Evolutionary conservation across 176 grass and related monocot species (phyloP).

Genomic region (Eremochloa ophiuroides): DNA sequence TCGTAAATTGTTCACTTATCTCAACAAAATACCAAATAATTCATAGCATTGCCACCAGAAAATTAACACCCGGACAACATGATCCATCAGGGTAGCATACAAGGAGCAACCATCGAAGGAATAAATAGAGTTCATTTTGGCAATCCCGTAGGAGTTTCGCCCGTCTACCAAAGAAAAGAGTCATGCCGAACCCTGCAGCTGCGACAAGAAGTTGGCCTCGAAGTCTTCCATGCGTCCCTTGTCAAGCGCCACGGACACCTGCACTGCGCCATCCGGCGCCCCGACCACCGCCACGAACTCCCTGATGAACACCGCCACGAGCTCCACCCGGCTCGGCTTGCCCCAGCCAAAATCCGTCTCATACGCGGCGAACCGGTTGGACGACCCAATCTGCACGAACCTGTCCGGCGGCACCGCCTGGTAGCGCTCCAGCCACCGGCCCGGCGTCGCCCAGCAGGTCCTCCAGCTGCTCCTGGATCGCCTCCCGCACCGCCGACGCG

Average conservation of each 20-base stretch:
- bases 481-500: neutral
- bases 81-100: too few relatives aligned
- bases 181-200: too few relatives aligned
- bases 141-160: too few relatives aligned
- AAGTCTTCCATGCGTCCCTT: slow-evolving; percentile 3
- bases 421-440: neutral
- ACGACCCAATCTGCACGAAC: neutral
- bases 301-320: neutral
- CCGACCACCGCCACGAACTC: slow-evolving; percentile 14
- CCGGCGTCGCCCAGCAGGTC: neutral
- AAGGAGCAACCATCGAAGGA: too few relatives aligned
- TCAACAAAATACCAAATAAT: too few relatives aligned
- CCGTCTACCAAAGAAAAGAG: too few relatives aligned
- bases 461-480: slow-evolving; percentile 15
- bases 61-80: too few relatives aligned
- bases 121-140: too few relatives aligned
- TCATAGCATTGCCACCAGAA: too few relatives aligned
- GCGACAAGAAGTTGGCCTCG: slow-evolving; percentile 2
- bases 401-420: neutral
- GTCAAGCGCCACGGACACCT: slow-evolving; percentile 31
- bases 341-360: slow-evolving; percentile 60
- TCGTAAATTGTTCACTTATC: too few relatives aligned
- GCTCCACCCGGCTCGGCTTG: slow-evolving; percentile 38
- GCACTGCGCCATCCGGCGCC: slow-evolving; percentile 27
- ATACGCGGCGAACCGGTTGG: slow-evolving; percentile 43